Evolutionary conservation across 352 stramenopile species (phyloP), one percentile per base, ranked within the genome.

Genomic region (Thraustochytrium striatum): DNA sequence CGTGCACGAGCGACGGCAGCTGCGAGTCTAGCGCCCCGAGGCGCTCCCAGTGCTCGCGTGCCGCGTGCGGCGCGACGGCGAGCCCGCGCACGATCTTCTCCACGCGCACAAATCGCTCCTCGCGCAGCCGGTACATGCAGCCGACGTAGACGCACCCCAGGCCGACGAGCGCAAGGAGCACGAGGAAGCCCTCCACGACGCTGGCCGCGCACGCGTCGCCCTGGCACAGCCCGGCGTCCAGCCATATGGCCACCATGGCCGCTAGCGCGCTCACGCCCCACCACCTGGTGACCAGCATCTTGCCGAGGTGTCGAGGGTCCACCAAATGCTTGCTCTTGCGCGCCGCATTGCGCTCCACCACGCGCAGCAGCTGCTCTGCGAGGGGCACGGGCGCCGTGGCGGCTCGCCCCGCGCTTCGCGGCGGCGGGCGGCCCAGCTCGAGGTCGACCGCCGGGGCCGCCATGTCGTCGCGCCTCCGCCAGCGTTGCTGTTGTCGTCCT

Each of bases 21-120:
- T 75, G 65, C 3, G 65, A 75, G 50, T 75, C 65, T n/a, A 61
- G 61, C 11, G 43, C 30, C 30, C 65, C 9, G 21, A 75, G 32
- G 44, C 43, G 39, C 11, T 43, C 21, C 65, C 65, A 75, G 52
- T 70, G 25, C 21, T 7, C n/a, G 8, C 16, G 11, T 21, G n/a
- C 41, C 2, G 52, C 30, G n/a, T 61, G 33, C 7, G 16, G n/a
- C 19, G 65, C 44, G 28, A 55, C 50, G 16, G 16, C 28, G 7
- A 75, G 65, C 19, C n/a, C 65, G 28, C 28, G 21, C 5, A 75
- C 30, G 50, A 75, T 61, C 19, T 38, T 30, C 36, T 75, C 65
- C 9, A 75, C 50, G 25, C 65, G 65, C 1, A 75, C 30, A 43
- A 62, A 50, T 28, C 41, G 58, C 25, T 75, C 65, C 30, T 75